These are phyloP conservation scores for Apiospora marii DNA, from an alignment of 2,329 filamentous ascomycete species.

Conservation along the genomic window DNA sequence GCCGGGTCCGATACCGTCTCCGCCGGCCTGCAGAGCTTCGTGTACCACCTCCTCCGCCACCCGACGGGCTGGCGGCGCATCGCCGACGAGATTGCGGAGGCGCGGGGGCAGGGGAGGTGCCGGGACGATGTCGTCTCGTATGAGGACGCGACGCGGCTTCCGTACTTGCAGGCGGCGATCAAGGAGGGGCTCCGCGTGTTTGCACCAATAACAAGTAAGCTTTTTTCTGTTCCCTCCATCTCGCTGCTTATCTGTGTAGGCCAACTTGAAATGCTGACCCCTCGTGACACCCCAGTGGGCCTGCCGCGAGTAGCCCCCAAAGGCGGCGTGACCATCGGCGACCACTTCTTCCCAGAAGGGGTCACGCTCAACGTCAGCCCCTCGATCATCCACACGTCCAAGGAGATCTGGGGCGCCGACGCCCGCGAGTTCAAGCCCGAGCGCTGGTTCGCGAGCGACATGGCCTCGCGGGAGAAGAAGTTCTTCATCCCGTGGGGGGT, in stretches of 20 bases:
- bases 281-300: constrained; percentile 11
- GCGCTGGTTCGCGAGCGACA: constrained; percentile 27
- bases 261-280: not conserved
- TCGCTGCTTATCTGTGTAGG: not conserved
- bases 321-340: constrained; percentile 28
- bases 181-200: constrained; percentile 38
- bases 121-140: constrained; percentile 27
- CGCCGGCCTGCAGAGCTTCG: constrained; percentile 25
- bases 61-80: constrained; percentile 25
- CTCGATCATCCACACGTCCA: constrained; percentile 22
- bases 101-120: constrained; percentile 26
- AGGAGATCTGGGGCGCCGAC: constrained; percentile 28
- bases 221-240: not conserved
- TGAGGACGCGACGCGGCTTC: constrained; percentile 33
- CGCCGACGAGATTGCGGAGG: constrained; percentile 30
- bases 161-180: constrained; percentile 38
- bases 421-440: constrained; percentile 29
- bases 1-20: constrained; percentile 29
- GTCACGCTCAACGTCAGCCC: constrained; percentile 26
- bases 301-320: constrained; percentile 29
- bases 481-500: constrained; percentile 29
- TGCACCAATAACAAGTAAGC: constrained; percentile 31
- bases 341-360: constrained; percentile 28
- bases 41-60: constrained; percentile 27
- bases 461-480: constrained; percentile 24